Evolutionary conservation across 139 green algal genomes (phyloP), one percentile per base, ranked within the genome.

Genomic region (Tetratostichococcus sp.): DNA sequence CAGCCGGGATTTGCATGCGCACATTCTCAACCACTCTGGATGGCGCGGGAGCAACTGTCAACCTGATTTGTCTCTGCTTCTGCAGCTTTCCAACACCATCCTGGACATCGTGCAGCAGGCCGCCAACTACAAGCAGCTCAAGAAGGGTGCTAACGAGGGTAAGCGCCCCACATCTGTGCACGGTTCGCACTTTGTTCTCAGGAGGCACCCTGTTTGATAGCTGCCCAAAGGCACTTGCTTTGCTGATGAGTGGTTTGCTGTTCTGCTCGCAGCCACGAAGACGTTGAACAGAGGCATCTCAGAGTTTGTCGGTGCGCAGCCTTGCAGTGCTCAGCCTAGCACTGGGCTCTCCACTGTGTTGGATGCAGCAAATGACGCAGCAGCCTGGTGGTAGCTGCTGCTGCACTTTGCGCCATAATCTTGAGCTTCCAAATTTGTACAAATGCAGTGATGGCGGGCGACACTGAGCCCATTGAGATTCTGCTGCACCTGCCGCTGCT

Each of bases 101-200:
- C 85, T 99, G 77, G 96, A 99, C 83, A 97, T 99, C 75, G 94
- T 99, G 30, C 94, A 99, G 86, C 95, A 99, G 84, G 94, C 94
- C 35, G 77, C 88, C 42, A 98, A 98, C 87, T 99, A 99, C 84
- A 98, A 98, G 88, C 96, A 99, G 89, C 90, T 99, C n/a, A 96
- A 96, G 80, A 99, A 99, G 85, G 96, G 96, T 16, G 96, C 96
- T 35, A 99, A 99, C 84, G 96, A 99, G 83, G 91, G 91, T 96
- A 84, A 30, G 17, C 22, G 8, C 14, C 28, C 25, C 17, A 4
- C 8, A 31, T 11, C 58, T 66, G 58, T 17, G 4, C n/a, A 31
- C 14, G 19, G 25, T 31, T 11, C 23, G 23, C 58, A 72, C 30
- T 34, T 72, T 4, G n/a, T 50, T 31, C 30, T 43, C 39, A 22